Percentiles rank a stretch among this genome's conserved stretches.
phyloP scores from a whole-genome alignment of 495 filamentous ascomycete species.

The Saxophila tyrrhenica region DNA sequence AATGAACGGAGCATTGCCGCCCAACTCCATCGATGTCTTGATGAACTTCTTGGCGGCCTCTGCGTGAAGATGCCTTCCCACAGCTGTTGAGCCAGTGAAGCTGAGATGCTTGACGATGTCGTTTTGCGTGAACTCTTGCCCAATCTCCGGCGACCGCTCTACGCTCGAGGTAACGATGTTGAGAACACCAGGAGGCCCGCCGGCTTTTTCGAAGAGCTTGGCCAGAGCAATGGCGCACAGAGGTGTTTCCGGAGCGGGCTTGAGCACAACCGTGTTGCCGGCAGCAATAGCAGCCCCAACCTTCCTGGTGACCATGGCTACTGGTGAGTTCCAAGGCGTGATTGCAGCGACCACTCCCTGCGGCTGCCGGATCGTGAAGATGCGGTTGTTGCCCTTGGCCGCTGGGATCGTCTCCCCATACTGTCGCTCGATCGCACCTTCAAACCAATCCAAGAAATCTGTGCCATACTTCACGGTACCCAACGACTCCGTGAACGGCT shows the following conservation, averaged over 20 bases:
- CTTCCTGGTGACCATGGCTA: slow-evolving; percentile 35
- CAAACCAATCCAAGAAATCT: slow-evolving; percentile 16
- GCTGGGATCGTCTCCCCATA: slow-evolving; percentile 9
- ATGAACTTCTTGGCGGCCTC: slow-evolving; percentile 5
- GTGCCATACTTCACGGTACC: slow-evolving; percentile 9
- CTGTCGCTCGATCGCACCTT: slow-evolving; percentile 8
- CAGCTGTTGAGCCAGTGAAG: slow-evolving; percentile 10
- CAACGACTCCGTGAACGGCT: neutral
- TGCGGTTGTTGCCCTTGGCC: neutral
- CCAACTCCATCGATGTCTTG: slow-evolving; percentile 10
- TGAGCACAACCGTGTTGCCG: slow-evolving; percentile 26
- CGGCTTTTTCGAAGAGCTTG: slow-evolving; percentile 8
- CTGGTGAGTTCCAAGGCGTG: slow-evolving; percentile 36
- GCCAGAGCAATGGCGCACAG: slow-evolving; percentile 13
- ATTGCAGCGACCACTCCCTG: slow-evolving; percentile 20
- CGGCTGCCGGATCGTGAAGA: slow-evolving; percentile 13
- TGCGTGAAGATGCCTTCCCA: slow-evolving; percentile 1
- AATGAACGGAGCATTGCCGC: slow-evolving; percentile 12
- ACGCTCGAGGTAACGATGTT: slow-evolving; percentile 8
- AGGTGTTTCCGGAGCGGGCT: slow-evolving; percentile 25
- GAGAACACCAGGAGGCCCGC: slow-evolving; percentile 3
- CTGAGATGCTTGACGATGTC: slow-evolving; percentile 3
- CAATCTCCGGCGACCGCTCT: slow-evolving; percentile 4
- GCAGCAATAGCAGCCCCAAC: slow-evolving; percentile 30
- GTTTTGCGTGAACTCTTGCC: slow-evolving; percentile 2